These are phyloP conservation scores for Fusarium sp. DNA, from an alignment of 2,329 filamentous ascomycete genomes.

Conservation along the genomic window DNA sequence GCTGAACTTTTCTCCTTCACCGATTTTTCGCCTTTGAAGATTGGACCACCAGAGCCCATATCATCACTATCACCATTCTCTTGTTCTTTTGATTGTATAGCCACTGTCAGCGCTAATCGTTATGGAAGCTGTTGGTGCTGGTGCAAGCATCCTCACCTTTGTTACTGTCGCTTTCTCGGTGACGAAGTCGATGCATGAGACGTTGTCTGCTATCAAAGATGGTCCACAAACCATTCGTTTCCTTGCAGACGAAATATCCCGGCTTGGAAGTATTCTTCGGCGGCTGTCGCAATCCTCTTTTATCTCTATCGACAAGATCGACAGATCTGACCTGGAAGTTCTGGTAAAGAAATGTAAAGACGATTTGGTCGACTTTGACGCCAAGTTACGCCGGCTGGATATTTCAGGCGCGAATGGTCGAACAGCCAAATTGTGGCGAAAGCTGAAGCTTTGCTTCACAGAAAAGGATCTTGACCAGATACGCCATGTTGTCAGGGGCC, in stretches of 20 bases:
- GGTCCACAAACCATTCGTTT: neutral
- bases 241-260: accelerated
- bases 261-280: accelerated
- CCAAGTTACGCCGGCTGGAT: accelerated
- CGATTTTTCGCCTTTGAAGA: neutral
- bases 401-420: neutral
- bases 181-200: neutral
- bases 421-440: neutral
- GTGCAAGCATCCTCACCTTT: conserved; percentile 5
- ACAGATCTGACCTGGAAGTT: accelerated
- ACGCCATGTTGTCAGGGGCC: neutral
- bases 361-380: accelerated
- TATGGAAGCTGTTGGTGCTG: conserved; percentile 4
- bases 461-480: neutral
- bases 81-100: no score
- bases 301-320: accelerated
- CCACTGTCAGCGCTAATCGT: no score
- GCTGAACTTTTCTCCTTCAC: neutral
- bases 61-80: no score
- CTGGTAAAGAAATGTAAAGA: neutral
- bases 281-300: accelerated
- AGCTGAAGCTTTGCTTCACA: neutral
- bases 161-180: neutral
- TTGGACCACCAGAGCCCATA: no score
- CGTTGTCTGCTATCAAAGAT: neutral